Conservation (phyloP, 805 yeast genomes). For the Candida sanyiensis region DNA sequence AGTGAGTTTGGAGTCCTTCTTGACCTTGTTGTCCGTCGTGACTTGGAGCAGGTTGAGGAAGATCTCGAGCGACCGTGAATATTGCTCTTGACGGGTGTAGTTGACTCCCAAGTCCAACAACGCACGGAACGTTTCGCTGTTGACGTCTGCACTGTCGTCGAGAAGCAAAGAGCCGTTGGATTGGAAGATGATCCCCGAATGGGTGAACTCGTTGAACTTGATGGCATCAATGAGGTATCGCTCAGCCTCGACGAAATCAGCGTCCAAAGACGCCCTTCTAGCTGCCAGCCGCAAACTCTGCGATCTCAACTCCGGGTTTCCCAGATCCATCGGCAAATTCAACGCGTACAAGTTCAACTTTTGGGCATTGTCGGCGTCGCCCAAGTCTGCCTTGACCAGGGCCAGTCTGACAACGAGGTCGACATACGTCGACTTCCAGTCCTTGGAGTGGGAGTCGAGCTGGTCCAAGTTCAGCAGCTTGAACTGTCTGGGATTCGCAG, state of each 20-base stretch:
- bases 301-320: slow-evolving; percentile 19
- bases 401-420: slow-evolving; percentile 38
- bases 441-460: slow-evolving; percentile 24
- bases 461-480: slow-evolving; percentile 21
- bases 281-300: slow-evolving; percentile 34
- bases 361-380: slow-evolving; percentile 24
- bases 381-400: slow-evolving; percentile 26
- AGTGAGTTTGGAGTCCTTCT: neutral
- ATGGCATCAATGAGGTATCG: slow-evolving; percentile 27
- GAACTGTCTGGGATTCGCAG: slow-evolving; percentile 17
- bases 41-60: slow-evolving; percentile 27
- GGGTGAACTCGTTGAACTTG: slow-evolving; percentile 20
- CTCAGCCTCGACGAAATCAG: slow-evolving; percentile 25
- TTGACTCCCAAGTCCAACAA: slow-evolving; percentile 24
- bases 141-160: slow-evolving; percentile 11
- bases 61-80: slow-evolving; percentile 29
- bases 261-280: slow-evolving; percentile 23
- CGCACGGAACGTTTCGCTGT: slow-evolving; percentile 22
- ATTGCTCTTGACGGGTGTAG: slow-evolving; percentile 17
- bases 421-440: slow-evolving; percentile 30
- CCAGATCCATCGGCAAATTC: slow-evolving; percentile 28
- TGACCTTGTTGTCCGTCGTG: slow-evolving; percentile 2
- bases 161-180: slow-evolving; percentile 17
- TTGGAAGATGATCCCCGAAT: slow-evolving; percentile 16
- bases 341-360: slow-evolving; percentile 27